These are phyloP conservation scores for Dactylella cylindrospora DNA, from an alignment of 2,329 filamentous ascomycete species.

Conservation along the genomic window DNA sequence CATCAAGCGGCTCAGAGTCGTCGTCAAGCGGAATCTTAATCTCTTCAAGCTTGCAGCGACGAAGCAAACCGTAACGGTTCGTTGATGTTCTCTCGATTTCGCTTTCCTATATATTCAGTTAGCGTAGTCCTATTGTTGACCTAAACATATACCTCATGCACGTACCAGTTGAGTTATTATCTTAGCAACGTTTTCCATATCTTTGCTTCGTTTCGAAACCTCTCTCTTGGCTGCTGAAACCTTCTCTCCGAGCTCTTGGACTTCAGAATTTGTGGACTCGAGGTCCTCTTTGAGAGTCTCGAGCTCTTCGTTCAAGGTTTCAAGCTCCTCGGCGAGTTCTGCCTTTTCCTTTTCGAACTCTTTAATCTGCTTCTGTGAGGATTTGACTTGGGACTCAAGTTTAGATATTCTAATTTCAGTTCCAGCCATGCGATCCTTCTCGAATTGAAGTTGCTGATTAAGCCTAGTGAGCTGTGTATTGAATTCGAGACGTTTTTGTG, in stretches of 20 bases:
- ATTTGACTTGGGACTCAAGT: conserved; percentile 67
- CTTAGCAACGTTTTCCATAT: conserved; percentile 74
- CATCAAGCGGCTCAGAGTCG: conserved; percentile 71
- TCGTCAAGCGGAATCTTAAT: conserved; percentile 77
- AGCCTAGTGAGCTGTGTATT: conserved; percentile 71
- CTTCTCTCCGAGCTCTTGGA: conserved; percentile 69
- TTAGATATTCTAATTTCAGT: conserved; percentile 63
- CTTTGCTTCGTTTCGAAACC: conserved; percentile 78
- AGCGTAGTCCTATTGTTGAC: neutral
- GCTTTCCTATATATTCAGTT: conserved; percentile 59
- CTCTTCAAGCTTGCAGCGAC: conserved; percentile 90
- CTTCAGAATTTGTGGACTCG: conserved; percentile 67
- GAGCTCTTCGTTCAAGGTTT: conserved; percentile 72
- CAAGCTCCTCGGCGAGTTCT: conserved; percentile 71
- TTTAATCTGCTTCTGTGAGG: conserved; percentile 69
- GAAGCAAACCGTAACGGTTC: conserved; percentile 77
- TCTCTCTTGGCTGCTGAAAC: conserved; percentile 77
- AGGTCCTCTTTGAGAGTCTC: conserved; percentile 73
- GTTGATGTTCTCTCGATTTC: conserved; percentile 83
- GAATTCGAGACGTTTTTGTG: conserved; percentile 82
- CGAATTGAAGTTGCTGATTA: conserved; percentile 61
- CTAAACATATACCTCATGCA: neutral
- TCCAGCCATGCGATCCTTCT: conserved; percentile 70
- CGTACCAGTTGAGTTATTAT: conserved; percentile 68
- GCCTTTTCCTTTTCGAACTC: conserved; percentile 72